Evolutionary conservation across 306 rosid genomes (phyloP).

Genomic region (Begonia peltatifolia): DNA sequence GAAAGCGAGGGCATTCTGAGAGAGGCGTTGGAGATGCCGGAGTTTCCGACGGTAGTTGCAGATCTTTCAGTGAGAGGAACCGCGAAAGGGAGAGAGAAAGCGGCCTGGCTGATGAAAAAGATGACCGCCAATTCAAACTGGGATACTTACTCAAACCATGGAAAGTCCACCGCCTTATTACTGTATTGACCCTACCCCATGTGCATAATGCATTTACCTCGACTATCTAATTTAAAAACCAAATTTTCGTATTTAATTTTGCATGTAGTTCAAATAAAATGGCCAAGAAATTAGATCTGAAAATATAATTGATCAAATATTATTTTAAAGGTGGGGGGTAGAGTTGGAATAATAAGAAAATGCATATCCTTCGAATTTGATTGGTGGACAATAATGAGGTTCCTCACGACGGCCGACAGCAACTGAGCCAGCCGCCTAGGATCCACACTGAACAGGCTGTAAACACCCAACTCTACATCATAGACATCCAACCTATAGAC

Average conservation of each 20-base stretch:
- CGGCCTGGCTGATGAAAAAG: constrained; percentile 49
- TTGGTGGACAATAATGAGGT: too few relatives aligned
- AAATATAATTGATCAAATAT: too few relatives aligned
- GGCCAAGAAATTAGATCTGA: too few relatives aligned
- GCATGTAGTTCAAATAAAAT: too few relatives aligned
- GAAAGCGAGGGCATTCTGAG: constrained; percentile 40
- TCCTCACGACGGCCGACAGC: constrained; percentile 28
- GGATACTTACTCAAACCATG: constrained; percentile 15
- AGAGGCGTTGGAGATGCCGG: constrained; percentile 37
- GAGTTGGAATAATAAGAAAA: too few relatives aligned
- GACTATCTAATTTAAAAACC: too few relatives aligned
- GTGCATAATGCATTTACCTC: too few relatives aligned
- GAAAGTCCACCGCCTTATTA: background rate
- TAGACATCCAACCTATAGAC: too few relatives aligned
- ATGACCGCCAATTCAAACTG: constrained; percentile 21
- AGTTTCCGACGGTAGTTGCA: constrained; percentile 33
- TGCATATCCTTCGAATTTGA: too few relatives aligned
- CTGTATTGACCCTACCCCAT: too few relatives aligned
- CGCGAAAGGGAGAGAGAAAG: constrained; percentile 39
- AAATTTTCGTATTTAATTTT: too few relatives aligned
- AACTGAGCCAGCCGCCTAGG: background rate
- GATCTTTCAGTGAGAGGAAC: constrained; percentile 83
- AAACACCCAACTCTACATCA: constrained; percentile 9
- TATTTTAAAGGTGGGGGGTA: too few relatives aligned
- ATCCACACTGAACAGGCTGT: constrained; percentile 30